These are phyloP conservation scores for Verticillium dahliae DNA, from an alignment of 2,329 filamentous ascomycete genomes.

Conservation along the genomic window DNA sequence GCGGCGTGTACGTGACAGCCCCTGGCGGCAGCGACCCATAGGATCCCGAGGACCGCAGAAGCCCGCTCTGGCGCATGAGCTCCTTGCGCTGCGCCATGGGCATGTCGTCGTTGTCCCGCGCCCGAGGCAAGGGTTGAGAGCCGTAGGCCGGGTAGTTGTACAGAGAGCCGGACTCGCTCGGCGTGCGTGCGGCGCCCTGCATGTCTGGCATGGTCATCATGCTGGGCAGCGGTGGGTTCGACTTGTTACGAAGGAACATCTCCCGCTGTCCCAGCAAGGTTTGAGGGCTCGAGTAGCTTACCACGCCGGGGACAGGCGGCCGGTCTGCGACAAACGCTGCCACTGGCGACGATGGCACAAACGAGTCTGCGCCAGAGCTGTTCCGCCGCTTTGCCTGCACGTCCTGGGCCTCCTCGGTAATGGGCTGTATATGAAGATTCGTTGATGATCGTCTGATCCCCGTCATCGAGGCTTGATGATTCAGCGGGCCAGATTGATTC, in stretches of 20 bases:
- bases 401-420: slow-evolving; percentile 2
- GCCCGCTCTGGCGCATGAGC: slow-evolving; percentile 46
- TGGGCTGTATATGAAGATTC: slow-evolving; percentile 4
- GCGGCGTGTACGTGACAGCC: slow-evolving; percentile 1
- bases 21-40: slow-evolving; percentile 8
- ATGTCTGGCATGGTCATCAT: slow-evolving; percentile 17
- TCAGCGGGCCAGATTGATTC: neutral
- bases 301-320: slow-evolving; percentile 32
- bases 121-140: slow-evolving; percentile 15
- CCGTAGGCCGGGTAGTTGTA: slow-evolving; percentile 26
- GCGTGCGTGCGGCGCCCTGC: slow-evolving; percentile 15
- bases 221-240: slow-evolving; percentile 30
- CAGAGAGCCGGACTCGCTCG: slow-evolving; percentile 35
- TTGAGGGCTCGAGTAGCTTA: slow-evolving; percentile 45
- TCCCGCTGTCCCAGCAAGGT: slow-evolving; percentile 52
- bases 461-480: neutral
- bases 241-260: slow-evolving; percentile 45
- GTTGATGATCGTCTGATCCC: slow-evolving; percentile 4
- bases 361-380: slow-evolving; percentile 9
- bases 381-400: slow-evolving; percentile 13
- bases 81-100: slow-evolving; percentile 62
- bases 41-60: slow-evolving; percentile 22
- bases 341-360: slow-evolving; percentile 5
- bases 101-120: slow-evolving; percentile 57
- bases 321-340: slow-evolving; percentile 11